Base-by-base conservation (phyloP, 2,329 filamentous ascomycete genomes). In the Neopestalotiopsis clavispora region DNA sequence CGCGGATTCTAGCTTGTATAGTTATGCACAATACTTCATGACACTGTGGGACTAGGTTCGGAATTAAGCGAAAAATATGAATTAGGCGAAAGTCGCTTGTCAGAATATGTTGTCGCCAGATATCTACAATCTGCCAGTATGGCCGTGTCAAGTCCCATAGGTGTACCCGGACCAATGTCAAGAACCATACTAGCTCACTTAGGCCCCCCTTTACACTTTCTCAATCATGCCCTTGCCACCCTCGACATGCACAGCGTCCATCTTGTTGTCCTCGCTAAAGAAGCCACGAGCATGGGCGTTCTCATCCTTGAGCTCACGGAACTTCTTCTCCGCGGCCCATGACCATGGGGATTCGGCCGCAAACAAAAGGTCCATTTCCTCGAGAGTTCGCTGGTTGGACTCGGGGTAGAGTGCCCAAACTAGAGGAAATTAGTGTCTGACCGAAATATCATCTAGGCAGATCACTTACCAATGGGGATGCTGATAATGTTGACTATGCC, bases 401-500 rank as follows among this genome's bases (percentile, higher is more conserved):
- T 94, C 92, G 0, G 92, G 92, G 68, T 93, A 94, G 0, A 94
- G 75, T 0, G 90, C 90, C 89, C 90, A 94, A 0, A 93, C 89
- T 79, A 9, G 45, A 52, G 20, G 2, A 1, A 28, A 52, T 52
- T 23, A 52, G 45, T 7, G 20, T 23, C 17, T 7, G 6, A 10
- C 17, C 4, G 1, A 3, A 52, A n/a, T 10, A 17, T 52, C 5
- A 10, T 9, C 17, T 9, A 6, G 7, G 17, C 20, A 20, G 45
- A 52, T 7, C 9, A 52, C 45, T 23, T 3, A 52, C 45, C n/a
- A 10, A 93, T 88, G 0, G 90, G 86, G 4, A 94, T 90, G 1
- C 86, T 85, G 42, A 92, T 77, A 10, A 89, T 79, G 74, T 93
- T 94, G 75, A 86, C 88, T 4, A 86, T 89, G 1, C 87, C 92